phyloP scores from a whole-genome alignment of 2,329 filamentous ascomycete genomes.

The Exophiala oligosperma region DNA sequence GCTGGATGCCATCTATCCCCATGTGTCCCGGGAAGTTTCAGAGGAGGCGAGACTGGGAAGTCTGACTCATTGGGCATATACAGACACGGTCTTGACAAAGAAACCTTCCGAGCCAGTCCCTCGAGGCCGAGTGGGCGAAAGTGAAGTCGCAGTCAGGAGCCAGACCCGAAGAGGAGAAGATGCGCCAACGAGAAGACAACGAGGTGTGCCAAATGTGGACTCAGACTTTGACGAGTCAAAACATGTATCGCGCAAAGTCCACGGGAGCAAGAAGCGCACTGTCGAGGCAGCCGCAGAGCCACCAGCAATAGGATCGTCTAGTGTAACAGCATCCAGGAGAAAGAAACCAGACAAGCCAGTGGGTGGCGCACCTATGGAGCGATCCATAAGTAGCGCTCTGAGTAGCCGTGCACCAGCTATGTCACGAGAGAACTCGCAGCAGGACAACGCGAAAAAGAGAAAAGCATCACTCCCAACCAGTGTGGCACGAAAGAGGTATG shows the following conservation, averaged over 20 bases:
- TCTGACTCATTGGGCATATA: conserved; percentile 91
- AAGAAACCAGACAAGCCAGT: conserved; percentile 59
- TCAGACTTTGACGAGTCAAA: conserved; percentile 74
- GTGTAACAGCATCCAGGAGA: conserved; percentile 63
- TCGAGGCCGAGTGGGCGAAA: conserved; percentile 70
- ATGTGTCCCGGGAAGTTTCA: conserved; percentile 85
- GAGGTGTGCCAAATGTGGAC: conserved; percentile 64
- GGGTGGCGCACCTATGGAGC: conserved; percentile 58
- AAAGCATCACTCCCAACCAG: conserved; percentile 33
- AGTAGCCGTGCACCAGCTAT: conserved; percentile 24
- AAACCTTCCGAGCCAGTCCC: conserved; percentile 53
- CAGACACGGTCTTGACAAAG: conserved; percentile 70
- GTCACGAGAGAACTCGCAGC: conserved; percentile 30
- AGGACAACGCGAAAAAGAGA: conserved; percentile 31
- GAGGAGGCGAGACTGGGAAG: conserved; percentile 94
- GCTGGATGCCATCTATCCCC: conserved; percentile 82
- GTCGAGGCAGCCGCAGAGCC: conserved; percentile 49
- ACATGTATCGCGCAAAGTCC: conserved; percentile 58
- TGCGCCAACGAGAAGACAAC: conserved; percentile 55
- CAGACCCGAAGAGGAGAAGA: conserved; percentile 85
- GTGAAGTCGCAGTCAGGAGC: conserved; percentile 79
- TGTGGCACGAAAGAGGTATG: conserved; percentile 70
- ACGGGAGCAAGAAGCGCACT: conserved; percentile 62
- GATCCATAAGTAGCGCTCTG: conserved; percentile 57
- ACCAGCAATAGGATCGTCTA: conserved; percentile 65